phyloP scores from a whole-genome alignment of 331 rosid genomes.

The Stylosanthes scabra region DNA sequence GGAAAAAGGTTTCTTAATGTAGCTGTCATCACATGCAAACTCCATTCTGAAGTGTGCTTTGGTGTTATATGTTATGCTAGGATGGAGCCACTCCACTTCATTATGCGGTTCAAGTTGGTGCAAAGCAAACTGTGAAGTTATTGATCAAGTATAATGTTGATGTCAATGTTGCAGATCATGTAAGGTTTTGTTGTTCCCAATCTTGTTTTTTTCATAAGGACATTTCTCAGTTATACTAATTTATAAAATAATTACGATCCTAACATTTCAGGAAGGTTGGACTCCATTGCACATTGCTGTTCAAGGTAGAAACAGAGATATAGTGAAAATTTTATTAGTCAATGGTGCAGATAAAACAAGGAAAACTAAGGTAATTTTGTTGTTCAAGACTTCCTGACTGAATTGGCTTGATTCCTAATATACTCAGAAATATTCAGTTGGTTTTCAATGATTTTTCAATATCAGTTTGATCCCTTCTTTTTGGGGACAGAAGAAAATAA shows the following conservation, averaged over 20 bases:
- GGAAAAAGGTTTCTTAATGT: slow-evolving; percentile 20
- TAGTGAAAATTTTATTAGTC: slow-evolving; percentile 79
- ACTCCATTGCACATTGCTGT: slow-evolving; percentile 91
- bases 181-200: slow-evolving; percentile 39
- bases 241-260: neutral
- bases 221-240: slow-evolving; percentile 2
- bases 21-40: slow-evolving; percentile 21
- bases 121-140: slow-evolving; percentile 82
- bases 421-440: neutral
- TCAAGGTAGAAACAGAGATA: slow-evolving; percentile 85
- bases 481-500: no score
- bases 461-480: neutral
- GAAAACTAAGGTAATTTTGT: slow-evolving; percentile 72
- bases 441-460: neutral
- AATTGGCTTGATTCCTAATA: neutral
- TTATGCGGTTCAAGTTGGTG: slow-evolving; percentile 94
- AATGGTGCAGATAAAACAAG: slow-evolving; percentile 82
- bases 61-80: slow-evolving; percentile 50
- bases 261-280: slow-evolving; percentile 84
- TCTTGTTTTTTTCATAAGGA: slow-evolving; percentile 19
- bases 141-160: slow-evolving; percentile 83
- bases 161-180: slow-evolving; percentile 80
- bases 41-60: slow-evolving; percentile 26
- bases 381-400: neutral
- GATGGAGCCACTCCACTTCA: slow-evolving; percentile 98